Conservation (phyloP, 805 yeast species). For the Yarrowia sp. region DNA sequence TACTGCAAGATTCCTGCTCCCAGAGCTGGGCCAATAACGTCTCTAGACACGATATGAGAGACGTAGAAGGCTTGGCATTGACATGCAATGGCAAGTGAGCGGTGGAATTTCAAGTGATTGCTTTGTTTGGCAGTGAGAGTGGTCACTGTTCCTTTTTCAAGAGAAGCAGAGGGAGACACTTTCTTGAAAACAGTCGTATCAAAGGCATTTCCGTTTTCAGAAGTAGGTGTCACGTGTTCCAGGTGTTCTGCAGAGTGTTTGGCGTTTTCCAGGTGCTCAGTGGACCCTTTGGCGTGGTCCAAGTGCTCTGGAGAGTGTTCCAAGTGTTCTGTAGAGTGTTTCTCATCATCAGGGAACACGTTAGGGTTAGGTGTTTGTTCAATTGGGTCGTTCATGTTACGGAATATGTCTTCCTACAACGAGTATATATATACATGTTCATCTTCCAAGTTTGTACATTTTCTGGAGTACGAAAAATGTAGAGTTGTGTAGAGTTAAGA, state of each 20-base stretch:
- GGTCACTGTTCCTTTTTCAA: neutral
- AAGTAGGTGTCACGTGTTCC: neutral
- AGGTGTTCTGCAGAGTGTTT: neutral
- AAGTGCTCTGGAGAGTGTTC: neutral
- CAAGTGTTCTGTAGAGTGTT: neutral
- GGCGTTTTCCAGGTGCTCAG: neutral
- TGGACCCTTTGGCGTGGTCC: neutral
- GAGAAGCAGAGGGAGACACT: neutral
- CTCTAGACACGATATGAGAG: neutral
- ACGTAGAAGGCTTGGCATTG: neutral
- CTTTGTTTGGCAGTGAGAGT: neutral
- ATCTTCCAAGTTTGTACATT: no score
- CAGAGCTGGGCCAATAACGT: constrained; percentile 5
- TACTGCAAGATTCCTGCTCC: neutral
- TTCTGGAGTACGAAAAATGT: no score
- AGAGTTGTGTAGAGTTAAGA: no score
- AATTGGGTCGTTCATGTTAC: no score
- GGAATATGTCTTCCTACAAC: no score
- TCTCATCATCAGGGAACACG: neutral
- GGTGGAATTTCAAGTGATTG: neutral
- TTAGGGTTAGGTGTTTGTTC: no score
- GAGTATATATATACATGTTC: no score
- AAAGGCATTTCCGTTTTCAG: no score
- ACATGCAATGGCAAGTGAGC: neutral
- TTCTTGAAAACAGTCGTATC: neutral